Conservation (phyloP, 495 filamentous ascomycete species). For the Xylaria nigripes region DNA sequence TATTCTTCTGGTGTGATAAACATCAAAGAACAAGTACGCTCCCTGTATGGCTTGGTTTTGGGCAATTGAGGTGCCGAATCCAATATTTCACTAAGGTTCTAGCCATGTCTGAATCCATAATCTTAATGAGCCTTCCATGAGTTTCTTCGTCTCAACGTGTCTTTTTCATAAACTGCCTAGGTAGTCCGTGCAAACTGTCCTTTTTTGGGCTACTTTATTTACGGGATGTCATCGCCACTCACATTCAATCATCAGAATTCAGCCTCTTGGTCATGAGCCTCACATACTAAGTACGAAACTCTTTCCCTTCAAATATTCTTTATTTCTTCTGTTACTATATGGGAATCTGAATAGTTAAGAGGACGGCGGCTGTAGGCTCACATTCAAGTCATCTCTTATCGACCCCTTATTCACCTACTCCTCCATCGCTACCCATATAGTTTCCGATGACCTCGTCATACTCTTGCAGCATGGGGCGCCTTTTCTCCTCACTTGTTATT, state of each 20-base stretch:
- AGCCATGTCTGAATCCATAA: not conserved
- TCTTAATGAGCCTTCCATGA: not conserved
- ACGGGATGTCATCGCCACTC: conserved; percentile 18
- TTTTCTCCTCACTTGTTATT: conserved; percentile 3
- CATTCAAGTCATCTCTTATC: too few species aligned
- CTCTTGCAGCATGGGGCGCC: conserved; percentile 1
- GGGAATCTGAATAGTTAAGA: too few species aligned
- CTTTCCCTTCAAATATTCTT: not conserved
- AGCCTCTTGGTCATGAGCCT: too few species aligned
- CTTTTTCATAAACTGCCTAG: conserved; percentile 1
- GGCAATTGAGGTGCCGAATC: not conserved
- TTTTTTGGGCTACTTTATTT: conserved; percentile 5
- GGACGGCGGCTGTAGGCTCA: too few species aligned
- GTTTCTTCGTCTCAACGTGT: conserved; percentile 15
- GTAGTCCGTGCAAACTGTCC: conserved; percentile 26
- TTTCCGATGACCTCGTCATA: conserved; percentile 13
- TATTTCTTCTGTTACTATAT: too few species aligned
- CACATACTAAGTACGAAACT: not conserved
- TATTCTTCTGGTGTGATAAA: too few species aligned
- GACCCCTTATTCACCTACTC: not conserved
- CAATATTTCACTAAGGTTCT: not conserved
- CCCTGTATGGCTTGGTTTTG: not conserved
- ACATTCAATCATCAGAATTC: conserved; percentile 6
- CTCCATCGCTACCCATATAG: not conserved
- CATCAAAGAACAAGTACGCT: too few species aligned